phyloP scores from a whole-genome alignment of 2,329 filamentous ascomycete species.

The Huntiella decipiens region DNA sequence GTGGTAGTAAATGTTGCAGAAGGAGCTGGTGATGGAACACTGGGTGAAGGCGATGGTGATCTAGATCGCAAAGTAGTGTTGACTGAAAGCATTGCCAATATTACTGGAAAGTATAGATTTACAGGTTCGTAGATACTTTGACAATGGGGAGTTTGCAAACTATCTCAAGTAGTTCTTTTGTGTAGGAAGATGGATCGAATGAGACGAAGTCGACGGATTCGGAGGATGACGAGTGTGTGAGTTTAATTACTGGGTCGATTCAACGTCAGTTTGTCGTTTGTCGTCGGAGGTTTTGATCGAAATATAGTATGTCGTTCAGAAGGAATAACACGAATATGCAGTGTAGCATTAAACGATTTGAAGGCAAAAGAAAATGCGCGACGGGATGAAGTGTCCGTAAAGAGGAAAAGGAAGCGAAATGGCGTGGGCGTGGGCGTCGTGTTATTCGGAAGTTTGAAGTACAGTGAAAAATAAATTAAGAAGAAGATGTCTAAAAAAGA shows the following conservation, averaged over 20 bases:
- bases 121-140: slow-evolving; percentile 1
- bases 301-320: too few relatives aligned
- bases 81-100: slow-evolving; percentile 3
- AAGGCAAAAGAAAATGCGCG: too few relatives aligned
- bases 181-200: background rate
- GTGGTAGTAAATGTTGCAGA: slow-evolving; percentile 5
- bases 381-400: background rate
- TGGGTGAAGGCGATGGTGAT: slow-evolving; percentile 5
- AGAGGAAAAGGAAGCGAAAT: background rate
- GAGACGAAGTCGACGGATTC: too few relatives aligned
- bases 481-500: background rate
- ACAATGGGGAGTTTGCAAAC: background rate
- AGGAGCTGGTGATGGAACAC: slow-evolving; percentile 3
- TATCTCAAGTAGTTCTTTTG: background rate
- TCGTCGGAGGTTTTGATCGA: too few relatives aligned
- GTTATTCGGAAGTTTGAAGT: background rate
- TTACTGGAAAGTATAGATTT: background rate
- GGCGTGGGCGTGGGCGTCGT: background rate
- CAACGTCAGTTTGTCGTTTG: too few relatives aligned
- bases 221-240: too few relatives aligned
- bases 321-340: slow-evolving; percentile 3
- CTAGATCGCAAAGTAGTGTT: slow-evolving; percentile 2
- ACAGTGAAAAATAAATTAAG: background rate
- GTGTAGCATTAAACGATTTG: slow-evolving; percentile 2
- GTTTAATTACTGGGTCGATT: too few relatives aligned